Base-by-base conservation (phyloP, 2,329 filamentous ascomycete species). In the Colletotrichum shisoi region DNA sequence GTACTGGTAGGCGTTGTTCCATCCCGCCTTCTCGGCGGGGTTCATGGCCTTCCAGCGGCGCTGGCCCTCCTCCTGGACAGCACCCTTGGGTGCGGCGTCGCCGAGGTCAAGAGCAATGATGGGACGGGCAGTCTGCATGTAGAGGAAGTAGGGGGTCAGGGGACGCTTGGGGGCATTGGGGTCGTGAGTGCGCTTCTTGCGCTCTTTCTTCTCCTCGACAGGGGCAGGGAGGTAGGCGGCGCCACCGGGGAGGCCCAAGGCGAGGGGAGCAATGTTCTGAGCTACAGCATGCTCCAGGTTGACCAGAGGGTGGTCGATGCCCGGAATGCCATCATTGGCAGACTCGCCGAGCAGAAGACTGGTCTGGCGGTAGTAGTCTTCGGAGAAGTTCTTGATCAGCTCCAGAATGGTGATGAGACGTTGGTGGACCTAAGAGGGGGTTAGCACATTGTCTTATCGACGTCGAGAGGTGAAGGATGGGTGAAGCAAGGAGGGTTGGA, bases 151-250 rank as follows among this genome's bases (percentile, higher is more conserved):
- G 2, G 94, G 93, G 6, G 94, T 98, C 75, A 97, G 80, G 9
- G 94, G 94, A 57, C 94, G 89, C 87, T 97, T 98, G 68, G 94
- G 94, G 7, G 94, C 94, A 78, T 97, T 96, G 72, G 94, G 94
- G 77, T 98, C 94, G 75, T 91, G 89, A 48, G 88, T 89, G 69
- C 89, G 87, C 84, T 94, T 94, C 85, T 95, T 94, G 79, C 91
- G 90, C 85, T 95, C 93, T 85, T 93, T 93, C 85, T 93, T 91
- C 77, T 89, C 87, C 74, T 88, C 86, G 11, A 82, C 85, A 31
- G 65, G 65, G 1, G 79, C 80, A 27, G 84, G 83, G 13, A 62
- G 63, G 66, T 66, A 67, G 19, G 37, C 37, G 45, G 42, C 21
- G 24, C 57, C 62, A 13, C 42, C 51, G 6, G 57, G 27, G 15